Evolutionary conservation across 495 filamentous ascomycete species (phyloP), one percentile per base, ranked within the genome.

Genomic region (Trypethelium eluteriae): DNA sequence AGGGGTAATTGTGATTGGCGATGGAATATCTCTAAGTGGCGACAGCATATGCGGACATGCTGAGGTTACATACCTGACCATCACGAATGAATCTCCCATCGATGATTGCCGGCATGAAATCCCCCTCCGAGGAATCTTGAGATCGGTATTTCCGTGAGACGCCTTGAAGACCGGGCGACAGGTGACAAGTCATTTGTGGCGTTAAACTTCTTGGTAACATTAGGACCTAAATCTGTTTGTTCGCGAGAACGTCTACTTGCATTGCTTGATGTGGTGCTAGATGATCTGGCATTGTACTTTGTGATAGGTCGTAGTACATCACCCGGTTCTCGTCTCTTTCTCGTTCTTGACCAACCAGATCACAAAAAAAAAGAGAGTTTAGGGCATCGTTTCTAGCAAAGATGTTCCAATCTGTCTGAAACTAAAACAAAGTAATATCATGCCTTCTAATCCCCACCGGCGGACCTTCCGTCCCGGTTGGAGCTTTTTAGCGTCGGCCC

Each of bases 101-200:
- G 53, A 59, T 36, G 53, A 36, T 14, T 59, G 25, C 53, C 18
- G 53, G 18, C 32, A 9, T 59, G 3, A 2, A 35, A 7, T 10
- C 14, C 10, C 53, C 36, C 18, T 7, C 32, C 5, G 36, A 10
- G 7, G 18, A 5, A 36, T 34, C 18, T 36, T 18, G 11, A 35
- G 10, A 59, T 59, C 7, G 53, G 32, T 18, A 59, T 59, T 59
- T 59, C 36, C 53, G 53, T 59, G 53, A 59, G 7, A 59, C 53
- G 7, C 32, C n/a, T 35, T 11, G 7, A 7, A 18, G 2, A 59
- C 3, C 32, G 6, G 25, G 36, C 36, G 53, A 59, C 32, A 10
- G 25, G 32, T 59, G 53, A 59, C 53, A 59, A 18, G 25, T 36
- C 53, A 59, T 59, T 25, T 34, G 53, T 59, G 53, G 53, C 53